Evolutionary conservation across 1,284 basidiomycete species (phyloP), one percentile per base, ranked within the genome.

Genomic region (Trametes pubescens): DNA sequence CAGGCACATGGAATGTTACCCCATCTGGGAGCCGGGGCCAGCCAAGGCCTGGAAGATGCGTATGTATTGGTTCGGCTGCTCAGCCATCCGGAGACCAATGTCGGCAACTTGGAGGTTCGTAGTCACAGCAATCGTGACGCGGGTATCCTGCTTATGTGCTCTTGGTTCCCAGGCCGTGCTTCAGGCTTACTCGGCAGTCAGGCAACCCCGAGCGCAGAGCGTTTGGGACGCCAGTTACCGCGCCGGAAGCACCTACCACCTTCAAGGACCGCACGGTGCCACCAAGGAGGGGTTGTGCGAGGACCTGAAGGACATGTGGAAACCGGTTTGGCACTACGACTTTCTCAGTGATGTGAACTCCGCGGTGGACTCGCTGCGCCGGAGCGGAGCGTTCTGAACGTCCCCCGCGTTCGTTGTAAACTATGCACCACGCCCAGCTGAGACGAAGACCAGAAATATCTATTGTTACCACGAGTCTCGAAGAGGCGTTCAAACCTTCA

Each of bases 41-140:
- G 86, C 0, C 87, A 89, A 74, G 87, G 85, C 0, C 79, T 89
- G 49, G 88, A 90, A 69, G 87, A 89, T 66, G 83, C 83, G 0
- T 82, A 82, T 47, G 73, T 84, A 11, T 75, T 90, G 14, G 80
- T 80, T 48, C 74, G 77, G 26, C 75, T 90, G 10, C 80, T 90
- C 2, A 69, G 74, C 2, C 81, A 84, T 66, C 79, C 83, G 1
- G 72, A 77, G 61, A 81, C 83, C 6, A 79, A 75, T 22, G 61
- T 71, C 14, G 66, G 71, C n/a, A 86, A 84, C 67, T 68, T 89
- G 16, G 74, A 80, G 66, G 87, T 87, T 68, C 72, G 78, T 66
- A 40, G 34, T 18, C 55, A 43, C 1, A n/a, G 18, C 24, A 37
- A 21, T 14, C 5, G n/a, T n/a, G 51, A 49, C 51, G 32, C 56